Conservation (phyloP, 495 filamentous ascomycete genomes). For the Elasticomyces elasticus region DNA sequence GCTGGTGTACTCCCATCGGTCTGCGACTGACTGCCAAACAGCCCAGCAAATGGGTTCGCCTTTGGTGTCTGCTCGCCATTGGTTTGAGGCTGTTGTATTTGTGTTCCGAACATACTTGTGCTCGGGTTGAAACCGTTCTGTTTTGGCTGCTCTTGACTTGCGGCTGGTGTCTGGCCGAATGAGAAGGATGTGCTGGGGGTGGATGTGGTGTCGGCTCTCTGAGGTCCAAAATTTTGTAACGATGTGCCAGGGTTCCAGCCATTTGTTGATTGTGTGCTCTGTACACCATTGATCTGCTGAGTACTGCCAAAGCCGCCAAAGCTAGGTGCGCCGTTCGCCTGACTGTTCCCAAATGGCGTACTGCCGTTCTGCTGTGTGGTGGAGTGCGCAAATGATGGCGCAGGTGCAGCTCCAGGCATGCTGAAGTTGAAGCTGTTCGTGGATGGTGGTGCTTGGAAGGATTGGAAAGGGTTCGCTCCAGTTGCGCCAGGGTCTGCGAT, state of each 20-base stretch:
- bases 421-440: slow-evolving; percentile 19
- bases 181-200: slow-evolving; percentile 17
- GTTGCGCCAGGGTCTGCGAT: background rate
- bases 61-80: slow-evolving; percentile 11
- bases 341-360: slow-evolving; percentile 2
- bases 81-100: slow-evolving; percentile 1
- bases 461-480: slow-evolving; percentile 10
- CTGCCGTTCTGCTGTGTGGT: slow-evolving; percentile 4
- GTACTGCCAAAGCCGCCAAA: slow-evolving; percentile 15
- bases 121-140: background rate
- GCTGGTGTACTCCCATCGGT: background rate
- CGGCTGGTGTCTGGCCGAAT: slow-evolving; percentile 8
- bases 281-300: slow-evolving; percentile 1
- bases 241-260: slow-evolving; percentile 10
- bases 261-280: slow-evolving; percentile 13
- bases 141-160: slow-evolving; percentile 8
- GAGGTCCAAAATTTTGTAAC: slow-evolving; percentile 1
- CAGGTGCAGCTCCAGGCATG: background rate
- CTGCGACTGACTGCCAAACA: background rate
- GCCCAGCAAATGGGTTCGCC: slow-evolving; percentile 1
- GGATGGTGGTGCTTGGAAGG: slow-evolving; percentile 15
- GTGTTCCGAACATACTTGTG: background rate
- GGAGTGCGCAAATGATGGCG: slow-evolving; percentile 5
- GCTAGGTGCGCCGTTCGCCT: slow-evolving; percentile 11
- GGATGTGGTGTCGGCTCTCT: slow-evolving; percentile 1